Evolutionary conservation across 805 yeast species (phyloP), one percentile per base, ranked within the genome.

Genomic region (Ogataea pilisensis): DNA sequence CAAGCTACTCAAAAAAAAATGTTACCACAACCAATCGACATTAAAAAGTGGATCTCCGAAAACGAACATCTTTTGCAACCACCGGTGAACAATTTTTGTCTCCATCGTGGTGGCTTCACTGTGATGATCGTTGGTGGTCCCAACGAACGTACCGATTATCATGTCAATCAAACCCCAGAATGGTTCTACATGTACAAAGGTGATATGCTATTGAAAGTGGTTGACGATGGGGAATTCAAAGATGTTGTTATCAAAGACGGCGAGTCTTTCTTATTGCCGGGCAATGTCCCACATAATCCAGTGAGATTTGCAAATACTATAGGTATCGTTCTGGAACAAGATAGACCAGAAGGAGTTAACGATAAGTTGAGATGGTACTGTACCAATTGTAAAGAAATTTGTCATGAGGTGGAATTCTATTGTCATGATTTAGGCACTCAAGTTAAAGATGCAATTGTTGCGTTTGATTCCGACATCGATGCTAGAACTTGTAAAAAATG

Each of bases 51-150:
- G 96, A 73, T 90, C 14, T 68, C 70, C 30, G 95, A 85, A 54
- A 86, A 90, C 61, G 69, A 72, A 18, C 78, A 85, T 49, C 70
- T 86, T 12, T 72, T 90, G 29, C 81, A 85, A 60, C 97, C 97
- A 2, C 97, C 97, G 1, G 96, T 90, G 26, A 88, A 88, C 62
- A 90, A 90, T 58, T 90, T 66, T 65, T 88, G 96, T 56, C 75
- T 90, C 22, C 95, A 90, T 62, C 71, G 89, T 35, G 96, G 95
- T 5, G 96, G 96, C 0, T 85, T 85, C 60, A 89, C 96, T 0
- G 88, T 89, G 28, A 90, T 90, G 96, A 80, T 89, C 38, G 95
- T 90, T 2, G 97, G 97, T 13, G 97, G 97, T 0, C 97, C 97
- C 3, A 90, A 90, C 60, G 95, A 82, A 55, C 72, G 97, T 43